Conservation (phyloP, 2,329 filamentous ascomycete genomes). For the Cordyceps tenuipes region DNA sequence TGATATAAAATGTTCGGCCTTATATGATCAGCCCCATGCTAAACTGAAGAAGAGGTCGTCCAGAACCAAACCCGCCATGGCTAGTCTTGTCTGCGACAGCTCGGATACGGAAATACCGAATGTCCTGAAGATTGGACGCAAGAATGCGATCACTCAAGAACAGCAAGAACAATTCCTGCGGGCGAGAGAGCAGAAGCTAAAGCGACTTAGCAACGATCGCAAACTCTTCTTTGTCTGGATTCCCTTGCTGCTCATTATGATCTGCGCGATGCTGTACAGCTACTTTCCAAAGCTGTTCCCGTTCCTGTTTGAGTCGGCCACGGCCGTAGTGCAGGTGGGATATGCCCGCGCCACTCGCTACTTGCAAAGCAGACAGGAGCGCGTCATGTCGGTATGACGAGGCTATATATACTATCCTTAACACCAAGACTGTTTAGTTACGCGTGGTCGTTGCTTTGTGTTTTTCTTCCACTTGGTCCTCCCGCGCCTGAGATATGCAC, state of each 20-base stretch:
- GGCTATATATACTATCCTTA: neutral
- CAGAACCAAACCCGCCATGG: constrained; percentile 21
- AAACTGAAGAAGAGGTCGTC: constrained; percentile 18
- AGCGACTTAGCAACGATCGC: constrained; percentile 53
- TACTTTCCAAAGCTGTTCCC: constrained; percentile 40
- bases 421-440: neutral
- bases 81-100: neutral
- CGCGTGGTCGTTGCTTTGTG: neutral
- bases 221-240: constrained; percentile 64
- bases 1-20: constrained; percentile 46
- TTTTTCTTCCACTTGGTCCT: no score
- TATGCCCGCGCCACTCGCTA: constrained; percentile 17
- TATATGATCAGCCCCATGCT: constrained; percentile 38
- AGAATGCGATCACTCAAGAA: constrained; percentile 55
- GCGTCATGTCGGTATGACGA: constrained; percentile 20
- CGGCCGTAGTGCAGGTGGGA: constrained; percentile 24
- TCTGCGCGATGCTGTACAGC: constrained; percentile 42
- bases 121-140: constrained; percentile 52
- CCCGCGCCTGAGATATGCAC: no score
- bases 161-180: constrained; percentile 56
- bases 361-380: constrained; percentile 19
- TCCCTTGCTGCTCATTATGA: constrained; percentile 39
- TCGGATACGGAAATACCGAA: constrained; percentile 28
- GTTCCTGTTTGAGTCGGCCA: constrained; percentile 26
- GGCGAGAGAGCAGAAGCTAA: constrained; percentile 53